These are phyloP conservation scores for Solanum habrochaites DNA, from an alignment of 257 asterid genomes.

Conservation along the genomic window DNA sequence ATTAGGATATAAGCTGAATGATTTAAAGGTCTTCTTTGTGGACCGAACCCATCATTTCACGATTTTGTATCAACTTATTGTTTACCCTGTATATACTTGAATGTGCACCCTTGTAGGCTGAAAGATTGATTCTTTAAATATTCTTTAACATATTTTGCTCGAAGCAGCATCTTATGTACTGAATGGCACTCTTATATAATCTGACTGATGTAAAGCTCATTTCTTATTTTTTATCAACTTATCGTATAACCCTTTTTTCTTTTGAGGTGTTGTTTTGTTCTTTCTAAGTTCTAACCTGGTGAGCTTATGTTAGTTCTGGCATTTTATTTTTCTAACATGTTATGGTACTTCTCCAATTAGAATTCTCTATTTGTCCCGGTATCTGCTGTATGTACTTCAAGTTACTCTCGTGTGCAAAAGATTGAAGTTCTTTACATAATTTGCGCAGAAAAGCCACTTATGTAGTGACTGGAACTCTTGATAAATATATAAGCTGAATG, in stretches of 20 bases:
- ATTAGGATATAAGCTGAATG: neutral
- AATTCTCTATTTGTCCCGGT: neutral
- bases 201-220: neutral
- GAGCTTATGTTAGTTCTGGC: neutral
- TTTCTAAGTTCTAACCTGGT: neutral
- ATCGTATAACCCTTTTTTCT: neutral
- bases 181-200: neutral
- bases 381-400: neutral
- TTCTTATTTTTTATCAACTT: neutral
- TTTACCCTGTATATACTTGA: neutral
- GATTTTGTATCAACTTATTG: neutral
- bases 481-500: neutral
- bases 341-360: neutral
- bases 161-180: neutral
- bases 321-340: neutral
- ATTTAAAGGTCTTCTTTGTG: neutral
- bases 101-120: neutral
- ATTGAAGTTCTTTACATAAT: neutral
- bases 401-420: neutral
- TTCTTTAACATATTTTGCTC: neutral
- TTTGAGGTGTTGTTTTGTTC: neutral
- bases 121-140: neutral
- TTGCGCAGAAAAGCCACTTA: neutral
- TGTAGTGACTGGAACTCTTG: neutral
- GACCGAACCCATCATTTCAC: neutral